Evolutionary conservation across 129 eudicot genomes (phyloP).

Genomic region (Silybum marianum): DNA sequence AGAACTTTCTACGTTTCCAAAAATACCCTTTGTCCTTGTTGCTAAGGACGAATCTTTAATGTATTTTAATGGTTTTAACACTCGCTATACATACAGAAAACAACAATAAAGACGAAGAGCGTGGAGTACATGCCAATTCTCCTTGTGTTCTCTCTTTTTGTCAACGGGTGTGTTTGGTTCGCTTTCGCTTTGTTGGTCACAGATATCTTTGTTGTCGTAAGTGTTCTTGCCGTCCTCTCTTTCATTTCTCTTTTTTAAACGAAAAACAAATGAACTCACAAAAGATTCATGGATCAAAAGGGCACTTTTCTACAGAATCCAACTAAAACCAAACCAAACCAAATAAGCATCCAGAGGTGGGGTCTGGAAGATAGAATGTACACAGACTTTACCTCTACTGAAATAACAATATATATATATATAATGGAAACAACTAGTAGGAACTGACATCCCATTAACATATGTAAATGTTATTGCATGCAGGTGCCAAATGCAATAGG

Average conservation of each 20-base stretch:
- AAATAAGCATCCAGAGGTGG: not conserved
- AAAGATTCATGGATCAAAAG: not conserved
- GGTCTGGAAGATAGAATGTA: not conserved
- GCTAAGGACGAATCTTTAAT: not conserved
- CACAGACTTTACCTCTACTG: not conserved
- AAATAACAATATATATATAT: not conserved
- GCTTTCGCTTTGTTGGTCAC: constrained; percentile 46
- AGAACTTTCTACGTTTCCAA: too few species aligned
- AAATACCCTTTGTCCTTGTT: not conserved
- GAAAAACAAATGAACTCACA: not conserved
- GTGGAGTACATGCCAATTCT: constrained; percentile 65
- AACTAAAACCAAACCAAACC: not conserved
- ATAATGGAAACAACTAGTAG: not conserved
- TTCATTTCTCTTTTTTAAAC: not conserved
- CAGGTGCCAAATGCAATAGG: constrained; percentile 70
- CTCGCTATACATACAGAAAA: constrained; percentile 35
- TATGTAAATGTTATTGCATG: constrained; percentile 27
- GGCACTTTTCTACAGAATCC: not conserved
- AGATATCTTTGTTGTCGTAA: constrained; percentile 55
- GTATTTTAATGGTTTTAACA: not conserved
- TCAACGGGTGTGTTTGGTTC: constrained; percentile 54
- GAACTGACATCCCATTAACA: not conserved
- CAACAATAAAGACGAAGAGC: constrained; percentile 54
- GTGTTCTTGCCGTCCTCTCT: constrained; percentile 1
- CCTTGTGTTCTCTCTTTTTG: constrained; percentile 45